phyloP scores from a whole-genome alignment of 2,329 filamentous ascomycete species.

The Aspergillus phoenicis region DNA sequence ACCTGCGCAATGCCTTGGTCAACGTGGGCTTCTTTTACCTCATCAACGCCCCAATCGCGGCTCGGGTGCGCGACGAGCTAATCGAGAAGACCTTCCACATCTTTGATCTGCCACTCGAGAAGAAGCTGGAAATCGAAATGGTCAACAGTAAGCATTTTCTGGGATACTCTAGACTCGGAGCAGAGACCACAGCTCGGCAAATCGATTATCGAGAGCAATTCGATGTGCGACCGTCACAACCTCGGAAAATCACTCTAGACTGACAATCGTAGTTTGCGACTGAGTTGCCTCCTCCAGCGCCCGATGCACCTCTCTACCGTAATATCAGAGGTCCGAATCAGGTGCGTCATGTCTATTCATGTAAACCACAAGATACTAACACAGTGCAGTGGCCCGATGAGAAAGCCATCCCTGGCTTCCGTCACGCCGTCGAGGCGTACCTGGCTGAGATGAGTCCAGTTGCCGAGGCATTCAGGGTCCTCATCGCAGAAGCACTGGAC shows the following conservation, averaged over 20 bases:
- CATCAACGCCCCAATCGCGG: constrained; percentile 31
- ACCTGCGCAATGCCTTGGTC: constrained; percentile 36
- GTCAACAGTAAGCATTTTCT: constrained; percentile 42
- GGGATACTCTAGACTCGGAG: constrained; percentile 39
- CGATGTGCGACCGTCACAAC: constrained; percentile 31
- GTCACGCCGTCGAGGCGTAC: constrained; percentile 33
- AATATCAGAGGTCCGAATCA: constrained; percentile 42
- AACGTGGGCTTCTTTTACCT: constrained; percentile 43
- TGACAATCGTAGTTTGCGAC: constrained; percentile 35
- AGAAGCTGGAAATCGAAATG: constrained; percentile 54
- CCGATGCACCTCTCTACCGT: constrained; percentile 38
- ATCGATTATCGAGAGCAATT: constrained; percentile 42
- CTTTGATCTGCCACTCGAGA: constrained; percentile 48
- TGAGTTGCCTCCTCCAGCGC: constrained; percentile 37
- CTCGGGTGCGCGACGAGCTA: constrained; percentile 27
- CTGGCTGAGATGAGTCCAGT: constrained; percentile 30
- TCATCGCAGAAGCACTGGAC: constrained; percentile 39
- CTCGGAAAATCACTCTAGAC: constrained; percentile 12
- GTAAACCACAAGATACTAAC: not conserved
- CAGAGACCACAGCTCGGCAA: constrained; percentile 38
- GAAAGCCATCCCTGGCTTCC: constrained; percentile 34
- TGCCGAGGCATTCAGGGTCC: constrained; percentile 29
- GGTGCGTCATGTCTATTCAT: constrained; percentile 20
- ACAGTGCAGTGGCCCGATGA: constrained; percentile 38
- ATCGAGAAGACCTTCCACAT: constrained; percentile 46